Evolutionary conservation across 768 basidiomycete genomes (phyloP).

Genomic region (Boletus huronensis): DNA sequence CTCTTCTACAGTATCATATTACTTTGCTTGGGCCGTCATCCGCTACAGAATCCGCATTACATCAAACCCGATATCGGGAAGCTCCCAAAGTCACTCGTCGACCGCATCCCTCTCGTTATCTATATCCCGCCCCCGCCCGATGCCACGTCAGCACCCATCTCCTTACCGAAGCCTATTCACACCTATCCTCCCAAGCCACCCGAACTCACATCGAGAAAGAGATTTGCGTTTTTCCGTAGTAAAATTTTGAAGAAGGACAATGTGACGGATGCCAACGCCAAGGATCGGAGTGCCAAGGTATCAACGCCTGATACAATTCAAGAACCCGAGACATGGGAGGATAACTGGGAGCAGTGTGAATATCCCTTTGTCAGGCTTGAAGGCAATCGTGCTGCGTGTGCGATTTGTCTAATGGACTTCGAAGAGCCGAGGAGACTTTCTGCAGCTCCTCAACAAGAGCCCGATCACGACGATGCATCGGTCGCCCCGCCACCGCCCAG

Average conservation of each 20-base stretch:
- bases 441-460: slow-evolving; percentile 25
- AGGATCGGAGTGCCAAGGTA: slow-evolving; percentile 15
- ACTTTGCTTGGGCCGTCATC: slow-evolving; percentile 76
- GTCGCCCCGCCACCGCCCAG: slow-evolving; percentile 9
- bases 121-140: slow-evolving; percentile 81
- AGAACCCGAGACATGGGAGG: slow-evolving; percentile 62
- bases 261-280: slow-evolving; percentile 10
- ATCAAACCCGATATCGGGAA: slow-evolving; percentile 80
- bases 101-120: slow-evolving; percentile 77
- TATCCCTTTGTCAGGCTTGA: slow-evolving; percentile 82
- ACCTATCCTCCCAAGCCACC: slow-evolving; percentile 58
- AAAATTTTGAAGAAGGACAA: slow-evolving; percentile 24
- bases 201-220: slow-evolving; percentile 33
- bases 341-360: slow-evolving; percentile 70
- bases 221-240: slow-evolving; percentile 52
- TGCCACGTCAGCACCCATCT: slow-evolving; percentile 34
- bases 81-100: slow-evolving; percentile 65
- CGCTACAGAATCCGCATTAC: slow-evolving; percentile 65
- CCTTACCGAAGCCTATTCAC: slow-evolving; percentile 49
- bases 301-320: slow-evolving; percentile 12
- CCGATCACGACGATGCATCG: slow-evolving; percentile 19
- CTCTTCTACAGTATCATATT: slow-evolving; percentile 76
- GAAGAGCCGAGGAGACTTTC: slow-evolving; percentile 57
- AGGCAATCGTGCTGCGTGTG: slow-evolving; percentile 79
- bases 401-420: slow-evolving; percentile 83